A percentile compares a stretch with the other conserved stretches of the same genome.
phyloP scores from a whole-genome alignment of 1,284 basidiomycete species.

The Ceratobasidium sp. region DNA sequence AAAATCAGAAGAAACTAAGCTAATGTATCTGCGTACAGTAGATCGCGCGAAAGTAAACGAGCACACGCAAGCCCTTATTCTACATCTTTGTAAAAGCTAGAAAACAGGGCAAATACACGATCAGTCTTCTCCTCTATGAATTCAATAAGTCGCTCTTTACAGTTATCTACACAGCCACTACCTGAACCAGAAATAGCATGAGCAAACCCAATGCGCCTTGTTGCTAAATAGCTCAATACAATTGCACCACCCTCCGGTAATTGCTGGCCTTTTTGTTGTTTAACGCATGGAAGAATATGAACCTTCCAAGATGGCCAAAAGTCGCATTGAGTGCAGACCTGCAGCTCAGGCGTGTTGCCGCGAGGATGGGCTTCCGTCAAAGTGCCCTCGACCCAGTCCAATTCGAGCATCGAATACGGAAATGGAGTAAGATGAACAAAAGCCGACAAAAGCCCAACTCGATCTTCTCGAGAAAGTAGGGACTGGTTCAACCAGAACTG shows the following conservation, averaged over 20 bases:
- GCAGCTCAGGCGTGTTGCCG: not conserved
- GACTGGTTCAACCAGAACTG: slow-evolving; percentile 6
- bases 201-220: not conserved
- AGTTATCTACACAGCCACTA: not conserved
- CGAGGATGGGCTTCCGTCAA: not conserved
- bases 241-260: slow-evolving; percentile 6
- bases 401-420: not conserved
- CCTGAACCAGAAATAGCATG: not conserved
- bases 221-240: not conserved
- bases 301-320: not conserved
- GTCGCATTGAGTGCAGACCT: not conserved
- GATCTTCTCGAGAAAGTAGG: slow-evolving; percentile 12
- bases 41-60: not conserved
- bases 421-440: slow-evolving; percentile 6
- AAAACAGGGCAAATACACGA: not conserved
- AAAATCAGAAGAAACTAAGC: too few relatives aligned
- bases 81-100: slow-evolving; percentile 9
- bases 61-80: not conserved
- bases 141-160: not conserved
- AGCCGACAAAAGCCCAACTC: slow-evolving; percentile 1
- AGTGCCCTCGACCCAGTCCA: not conserved
- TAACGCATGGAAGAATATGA: not conserved
- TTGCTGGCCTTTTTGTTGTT: too few relatives aligned
- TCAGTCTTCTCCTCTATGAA: slow-evolving; percentile 1
- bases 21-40: too few relatives aligned